Evolutionary conservation across 441 rosid species (phyloP), one percentile per base, ranked within the genome.

Genomic region (Cnidoscolus chayamansa): DNA sequence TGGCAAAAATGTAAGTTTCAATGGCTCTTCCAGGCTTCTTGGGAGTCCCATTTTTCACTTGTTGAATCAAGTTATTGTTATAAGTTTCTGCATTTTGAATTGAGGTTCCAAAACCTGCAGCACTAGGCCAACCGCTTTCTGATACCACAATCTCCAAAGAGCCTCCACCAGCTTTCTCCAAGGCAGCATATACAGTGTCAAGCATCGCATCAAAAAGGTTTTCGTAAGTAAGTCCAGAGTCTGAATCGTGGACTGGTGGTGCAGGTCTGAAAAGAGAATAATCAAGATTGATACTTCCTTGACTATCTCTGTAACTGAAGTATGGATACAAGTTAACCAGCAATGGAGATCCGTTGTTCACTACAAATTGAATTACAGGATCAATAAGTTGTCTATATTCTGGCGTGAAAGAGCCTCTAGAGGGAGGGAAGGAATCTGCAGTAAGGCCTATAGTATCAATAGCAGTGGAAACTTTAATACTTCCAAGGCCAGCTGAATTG

Each of bases 111-210:
- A 0, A 3, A 0, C 81, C 88, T 13, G 82, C 86, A 0, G 37
- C 74, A 4, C 89, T 66, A 0, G 96, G 93, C 93, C 96, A 90
- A 0, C 93, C 92, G 9, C 78, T 86, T 74, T 90, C 96, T 5
- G 94, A 83, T 10, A 87, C 72, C 4, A 90, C 91, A 11, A 89
- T 71, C 0, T 76, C 72, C 56, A 89, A 25, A 0, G 86, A 74
- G 19, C 71, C 72, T 1, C 85, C 92, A 0, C 82, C 84, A 0
- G 76, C 4, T 74, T 70, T 90, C 79, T 87, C 94, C 35, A 90
- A 65, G 0, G 97, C 91, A 0, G 90, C 60, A 61, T 86, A 69
- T 2, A 83, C 77, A 0, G 94, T 67, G 20, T 90, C 94, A 1
- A 85, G 37, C 1, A 73, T 79, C 0, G 90, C 92, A 45, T 85